Base-by-base conservation (phyloP, 2,329 filamentous ascomycete genomes). In the Coccinonectria pachysandricola region DNA sequence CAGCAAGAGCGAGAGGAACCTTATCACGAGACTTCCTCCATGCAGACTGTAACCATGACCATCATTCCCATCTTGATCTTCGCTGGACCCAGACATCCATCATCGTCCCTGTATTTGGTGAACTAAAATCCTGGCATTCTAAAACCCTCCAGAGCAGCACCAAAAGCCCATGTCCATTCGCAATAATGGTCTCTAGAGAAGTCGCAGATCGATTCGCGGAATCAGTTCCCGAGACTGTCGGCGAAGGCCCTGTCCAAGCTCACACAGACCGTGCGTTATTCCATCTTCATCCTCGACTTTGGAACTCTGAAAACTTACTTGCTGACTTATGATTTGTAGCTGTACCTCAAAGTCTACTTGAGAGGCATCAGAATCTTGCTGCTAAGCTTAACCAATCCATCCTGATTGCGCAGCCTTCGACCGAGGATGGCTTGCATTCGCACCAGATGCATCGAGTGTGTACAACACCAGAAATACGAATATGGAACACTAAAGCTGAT, bases 301-400 rank as follows among this genome's bases (percentile, higher is more conserved):
- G 5, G 6, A 8, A 6, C 3, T n/a, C n/a, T n/a, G n/a, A 1
- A 0, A 11, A 10, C 5, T n/a, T n/a, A n/a, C n/a, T n/a, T n/a
- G n/a, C n/a, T n/a, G n/a, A n/a, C n/a, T n/a, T n/a, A n/a, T n/a
- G n/a, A n/a, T n/a, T n/a, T n/a, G n/a, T n/a, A 9, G 12, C n/a
- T 30, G 26, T 28, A 7, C 27, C 46, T 0, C 46, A 46, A 11
- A 43, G 46, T 9, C 33, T 51, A 3, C 30, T 49, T 8, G 26
- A 39, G 7, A 43, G 40, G 18, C 46, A 50, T 16, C 30, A 38
- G 3, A 48, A 45, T 12, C 39, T 51, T 17, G 34, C 37, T 7
- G 35, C 40, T 3, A 35, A 26, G 5, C 25, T 30, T n/a, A 35
- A 40, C 18, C 22, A 22, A 24, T 6, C 24, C 7, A 21, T 16